A percentile compares a stretch with the other conserved stretches of the same genome.
phyloP scores from a whole-genome alignment of 495 filamentous ascomycete species.

The Umbilicaria muhlenbergii region DNA sequence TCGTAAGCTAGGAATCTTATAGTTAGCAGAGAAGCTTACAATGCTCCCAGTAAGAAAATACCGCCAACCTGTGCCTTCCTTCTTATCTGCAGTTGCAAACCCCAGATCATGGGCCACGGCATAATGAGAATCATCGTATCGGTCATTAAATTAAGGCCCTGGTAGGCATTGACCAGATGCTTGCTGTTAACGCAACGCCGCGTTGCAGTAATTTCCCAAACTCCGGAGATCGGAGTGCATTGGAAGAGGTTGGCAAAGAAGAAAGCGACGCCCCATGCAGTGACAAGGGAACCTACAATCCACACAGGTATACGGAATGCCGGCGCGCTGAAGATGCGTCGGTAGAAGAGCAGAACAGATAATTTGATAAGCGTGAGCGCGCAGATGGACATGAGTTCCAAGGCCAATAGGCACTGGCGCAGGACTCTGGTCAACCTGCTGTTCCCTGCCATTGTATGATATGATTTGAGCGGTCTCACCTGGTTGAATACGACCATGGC shows the following conservation, averaged over 20 bases:
- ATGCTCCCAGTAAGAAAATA: conserved; percentile 20
- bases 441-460: too few species aligned
- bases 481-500: too few species aligned
- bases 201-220: neutral
- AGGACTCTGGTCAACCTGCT: too few species aligned
- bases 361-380: conserved; percentile 23
- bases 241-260: conserved; percentile 20
- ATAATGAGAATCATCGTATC: conserved; percentile 3
- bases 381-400: conserved; percentile 18
- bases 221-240: conserved; percentile 16
- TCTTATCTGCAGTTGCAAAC: conserved; percentile 9
- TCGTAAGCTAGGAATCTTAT: neutral
- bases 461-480: too few species aligned
- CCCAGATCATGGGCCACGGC: conserved; percentile 10
- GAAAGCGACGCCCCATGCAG: conserved; percentile 18
- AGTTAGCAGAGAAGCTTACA: conserved; percentile 7
- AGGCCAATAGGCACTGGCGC: conserved; percentile 8
- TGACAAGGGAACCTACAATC: conserved; percentile 12
- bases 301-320: conserved; percentile 14
- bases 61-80: conserved; percentile 11
- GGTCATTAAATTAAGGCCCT: conserved; percentile 1
- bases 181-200: conserved; percentile 4
- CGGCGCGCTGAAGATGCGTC: conserved; percentile 18
- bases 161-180: neutral
- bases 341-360: conserved; percentile 24